A percentile compares a stretch with the other conserved stretches of the same genome.
Conservation (phyloP, 768 basidiomycete species). For the Auricularia sp. region DNA sequence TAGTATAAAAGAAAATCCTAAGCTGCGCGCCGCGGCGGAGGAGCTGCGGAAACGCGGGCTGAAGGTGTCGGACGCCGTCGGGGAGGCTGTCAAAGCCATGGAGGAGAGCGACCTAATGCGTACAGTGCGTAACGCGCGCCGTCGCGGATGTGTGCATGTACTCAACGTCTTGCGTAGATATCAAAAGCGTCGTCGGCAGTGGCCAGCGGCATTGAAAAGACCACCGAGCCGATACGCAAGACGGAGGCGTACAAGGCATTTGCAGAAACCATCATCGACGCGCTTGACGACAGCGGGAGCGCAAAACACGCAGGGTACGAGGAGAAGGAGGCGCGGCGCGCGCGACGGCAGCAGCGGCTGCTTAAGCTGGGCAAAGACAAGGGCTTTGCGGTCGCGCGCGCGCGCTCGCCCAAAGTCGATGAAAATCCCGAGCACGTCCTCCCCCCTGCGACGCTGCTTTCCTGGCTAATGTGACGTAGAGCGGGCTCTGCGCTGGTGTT, state of each 20-base stretch:
- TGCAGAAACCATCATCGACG: slow-evolving; percentile 81
- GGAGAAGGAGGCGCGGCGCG: slow-evolving; percentile 82
- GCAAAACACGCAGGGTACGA: slow-evolving; percentile 94
- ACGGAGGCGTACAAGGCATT: slow-evolving; percentile 90
- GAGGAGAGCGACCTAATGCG: slow-evolving; percentile 92
- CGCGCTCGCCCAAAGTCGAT: slow-evolving; percentile 34
- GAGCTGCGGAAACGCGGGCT: slow-evolving; percentile 84
- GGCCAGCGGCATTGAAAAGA: slow-evolving; percentile 73
- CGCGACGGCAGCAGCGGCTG: slow-evolving; percentile 68
- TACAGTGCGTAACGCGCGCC: slow-evolving; percentile 40
- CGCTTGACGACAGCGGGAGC: slow-evolving; percentile 86
- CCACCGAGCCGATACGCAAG: slow-evolving; percentile 94
- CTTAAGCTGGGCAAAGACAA: slow-evolving; percentile 71
- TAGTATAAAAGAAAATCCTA: slow-evolving; percentile 93
- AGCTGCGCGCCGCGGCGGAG: slow-evolving; percentile 83
- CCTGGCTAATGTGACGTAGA: slow-evolving; percentile 27
- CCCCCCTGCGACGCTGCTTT: not conserved
- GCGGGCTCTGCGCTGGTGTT: slow-evolving; percentile 80
- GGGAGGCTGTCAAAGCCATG: slow-evolving; percentile 83
- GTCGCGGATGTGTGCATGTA: not conserved
- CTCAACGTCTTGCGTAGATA: slow-evolving; percentile 38
- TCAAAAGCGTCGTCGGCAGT: slow-evolving; percentile 77
- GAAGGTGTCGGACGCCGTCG: slow-evolving; percentile 88
- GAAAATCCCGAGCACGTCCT: slow-evolving; percentile 72
- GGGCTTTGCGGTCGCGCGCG: slow-evolving; percentile 35